Evolutionary conservation across 305 asterid species (phyloP).

Genomic region (Solanum hybrid): DNA sequence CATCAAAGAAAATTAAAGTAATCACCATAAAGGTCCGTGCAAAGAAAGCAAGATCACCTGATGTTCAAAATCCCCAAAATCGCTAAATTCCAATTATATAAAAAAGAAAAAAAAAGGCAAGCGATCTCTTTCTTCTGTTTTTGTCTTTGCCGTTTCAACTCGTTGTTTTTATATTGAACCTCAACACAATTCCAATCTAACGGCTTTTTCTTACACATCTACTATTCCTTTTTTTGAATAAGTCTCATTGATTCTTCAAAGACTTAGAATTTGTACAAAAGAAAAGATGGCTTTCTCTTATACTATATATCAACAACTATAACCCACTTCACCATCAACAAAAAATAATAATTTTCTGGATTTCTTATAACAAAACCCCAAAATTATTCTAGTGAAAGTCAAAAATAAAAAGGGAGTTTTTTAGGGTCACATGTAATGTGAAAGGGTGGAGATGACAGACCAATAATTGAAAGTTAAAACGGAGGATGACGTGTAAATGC

Average conservation of each 20-base stretch:
- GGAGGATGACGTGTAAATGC: background rate
- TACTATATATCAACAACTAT: background rate
- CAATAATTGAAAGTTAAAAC: background rate
- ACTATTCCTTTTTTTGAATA: background rate
- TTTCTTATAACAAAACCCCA: background rate
- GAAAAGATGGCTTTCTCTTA: background rate
- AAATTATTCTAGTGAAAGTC: background rate
- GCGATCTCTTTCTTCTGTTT: constrained; percentile 11
- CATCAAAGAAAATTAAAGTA: constrained; percentile 10
- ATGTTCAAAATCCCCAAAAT: constrained; percentile 13
- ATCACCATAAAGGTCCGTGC: background rate
- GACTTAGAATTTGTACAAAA: background rate
- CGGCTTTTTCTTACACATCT: background rate
- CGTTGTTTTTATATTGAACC: background rate
- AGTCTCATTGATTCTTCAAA: background rate
- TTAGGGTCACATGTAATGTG: background rate
- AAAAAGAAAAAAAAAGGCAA: background rate
- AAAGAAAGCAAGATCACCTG: constrained; percentile 23
- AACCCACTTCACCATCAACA: background rate
- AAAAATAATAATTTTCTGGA: background rate
- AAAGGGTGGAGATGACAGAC: background rate
- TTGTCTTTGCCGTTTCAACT: constrained; percentile 1
- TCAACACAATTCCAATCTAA: background rate
- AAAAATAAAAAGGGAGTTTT: background rate
- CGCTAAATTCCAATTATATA: constrained; percentile 3